Base-by-base conservation (phyloP, 371 early-diverging fungal genomes). In the Umbelopsis sp. region DNA sequence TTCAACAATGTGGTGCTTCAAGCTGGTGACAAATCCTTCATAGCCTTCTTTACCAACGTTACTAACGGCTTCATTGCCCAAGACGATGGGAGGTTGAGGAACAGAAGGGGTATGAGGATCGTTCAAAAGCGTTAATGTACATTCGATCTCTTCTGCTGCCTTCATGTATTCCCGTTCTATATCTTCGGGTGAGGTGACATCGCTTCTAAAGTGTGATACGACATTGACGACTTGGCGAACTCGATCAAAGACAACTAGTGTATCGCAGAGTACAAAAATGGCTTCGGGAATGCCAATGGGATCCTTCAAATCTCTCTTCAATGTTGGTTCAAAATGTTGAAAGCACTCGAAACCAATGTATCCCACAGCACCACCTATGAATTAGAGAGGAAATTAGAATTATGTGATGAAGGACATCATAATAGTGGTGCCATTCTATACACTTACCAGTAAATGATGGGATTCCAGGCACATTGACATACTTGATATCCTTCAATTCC, bases 271-370 rank as follows among this genome's bases (percentile, higher is more conserved):
- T 88, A 99, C 83, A 68, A 97, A 93, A 24, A 97, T 82, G 44
- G 94, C 89, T 57, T 99, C 99, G 11, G 99, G 98, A 35, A 99
- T 81, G n/a, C 85, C 91, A 14, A 97, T 73, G 10, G 94, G 89
- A 71, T 99, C 97, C 38, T 82, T 76, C 45, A 97, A 72, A 11
- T 92, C 90, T 50, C 89, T 86, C 52, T 86, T 79, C 2, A 92
- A 88, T 50, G 89, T 87, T 4, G 98, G 97, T 80, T 99, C 99
- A 87, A 99, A 99, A 74, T 95, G 93, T 73, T 94, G 91, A 41
- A 95, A 92, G 71, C 98, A 97, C 77, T 99, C 99, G 81, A 95
- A 99, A 20, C 94, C 86, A 63, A 99, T 92, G 78, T 96, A 99
- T 16, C 99, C 99, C 45, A 99, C 92, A 20, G 98, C 99, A 41